These are phyloP conservation scores for Lepidium didymum DNA, from an alignment of 345 rosid genomes.

Conservation along the genomic window DNA sequence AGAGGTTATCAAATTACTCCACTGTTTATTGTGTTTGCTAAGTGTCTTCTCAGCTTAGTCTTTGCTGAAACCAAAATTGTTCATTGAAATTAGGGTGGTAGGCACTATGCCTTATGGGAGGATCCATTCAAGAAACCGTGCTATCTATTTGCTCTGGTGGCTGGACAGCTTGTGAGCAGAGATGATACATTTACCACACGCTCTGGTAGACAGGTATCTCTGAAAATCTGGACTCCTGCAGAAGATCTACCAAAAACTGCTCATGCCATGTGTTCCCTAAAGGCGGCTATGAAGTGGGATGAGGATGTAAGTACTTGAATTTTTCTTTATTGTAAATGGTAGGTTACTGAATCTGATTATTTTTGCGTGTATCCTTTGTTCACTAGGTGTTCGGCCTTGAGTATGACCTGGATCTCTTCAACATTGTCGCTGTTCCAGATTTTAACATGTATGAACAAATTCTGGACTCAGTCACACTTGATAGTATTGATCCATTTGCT, in stretches of 20 bases:
- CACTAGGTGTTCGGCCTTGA: conserved; percentile 93
- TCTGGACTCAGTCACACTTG: neutral
- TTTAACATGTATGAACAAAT: conserved; percentile 74
- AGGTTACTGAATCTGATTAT: neutral
- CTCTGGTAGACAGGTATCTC: conserved; percentile 74
- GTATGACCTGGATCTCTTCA: conserved; percentile 98
- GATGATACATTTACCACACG: conserved; percentile 73
- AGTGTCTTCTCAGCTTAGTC: conserved; percentile 1
- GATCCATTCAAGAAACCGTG: conserved; percentile 98
- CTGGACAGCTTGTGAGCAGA: conserved; percentile 87
- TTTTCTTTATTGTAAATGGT: neutral
- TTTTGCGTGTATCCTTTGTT: neutral
- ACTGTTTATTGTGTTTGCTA: neutral
- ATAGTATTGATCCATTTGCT: neutral
- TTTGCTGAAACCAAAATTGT: conserved; percentile 4
- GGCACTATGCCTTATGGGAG: conserved; percentile 91
- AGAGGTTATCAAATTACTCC: conserved; percentile 43
- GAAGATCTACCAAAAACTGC: conserved; percentile 90
- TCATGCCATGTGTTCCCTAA: conserved; percentile 96
- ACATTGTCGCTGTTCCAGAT: conserved; percentile 96
- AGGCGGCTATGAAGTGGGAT: conserved; percentile 99
- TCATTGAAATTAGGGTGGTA: conserved; percentile 57
- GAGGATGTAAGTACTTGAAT: conserved; percentile 60
- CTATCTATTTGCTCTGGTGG: conserved; percentile 93
- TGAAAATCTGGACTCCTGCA: conserved; percentile 93